These are phyloP conservation scores for Saccharomyces pastorianus DNA, from an alignment of 1,139 yeast genomes.

Conservation along the genomic window DNA sequence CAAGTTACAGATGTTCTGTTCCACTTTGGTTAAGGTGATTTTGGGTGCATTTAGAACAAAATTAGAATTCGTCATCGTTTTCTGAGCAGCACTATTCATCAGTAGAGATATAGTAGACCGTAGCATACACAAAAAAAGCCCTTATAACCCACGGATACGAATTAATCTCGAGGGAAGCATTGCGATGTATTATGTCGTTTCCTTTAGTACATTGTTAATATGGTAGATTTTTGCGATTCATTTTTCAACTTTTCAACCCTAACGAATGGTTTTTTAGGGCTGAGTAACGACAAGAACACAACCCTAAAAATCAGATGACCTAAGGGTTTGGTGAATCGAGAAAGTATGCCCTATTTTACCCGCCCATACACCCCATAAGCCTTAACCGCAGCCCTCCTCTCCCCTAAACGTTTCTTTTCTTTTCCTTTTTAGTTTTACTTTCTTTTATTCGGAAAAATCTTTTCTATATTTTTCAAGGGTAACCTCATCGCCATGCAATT, in stretches of 20 bases:
- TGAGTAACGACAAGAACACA: background rate
- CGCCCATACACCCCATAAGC: background rate
- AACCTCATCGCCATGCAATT: background rate
- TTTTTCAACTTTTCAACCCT: background rate
- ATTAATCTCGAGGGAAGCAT: background rate
- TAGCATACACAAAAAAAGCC: background rate
- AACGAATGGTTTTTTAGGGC: background rate
- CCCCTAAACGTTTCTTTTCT: background rate
- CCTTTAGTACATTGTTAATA: background rate
- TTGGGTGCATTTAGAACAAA: background rate
- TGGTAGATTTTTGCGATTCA: background rate
- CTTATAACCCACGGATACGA: background rate
- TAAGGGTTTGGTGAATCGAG: too few relatives aligned
- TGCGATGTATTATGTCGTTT: background rate
- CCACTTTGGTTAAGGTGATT: constrained; percentile 18
- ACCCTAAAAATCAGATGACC: background rate
- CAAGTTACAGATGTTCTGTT: constrained; percentile 23
- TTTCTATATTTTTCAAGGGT: background rate
- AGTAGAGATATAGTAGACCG: background rate
- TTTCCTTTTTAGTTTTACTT: background rate
- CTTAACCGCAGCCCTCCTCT: background rate
- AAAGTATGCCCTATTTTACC: background rate
- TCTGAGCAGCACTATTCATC: background rate
- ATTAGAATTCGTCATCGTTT: background rate
- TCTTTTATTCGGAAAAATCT: background rate